Evolutionary conservation across 1,284 basidiomycete genomes (phyloP), one percentile per base, ranked within the genome.

Genomic region (Cryptococcus sp.): DNA sequence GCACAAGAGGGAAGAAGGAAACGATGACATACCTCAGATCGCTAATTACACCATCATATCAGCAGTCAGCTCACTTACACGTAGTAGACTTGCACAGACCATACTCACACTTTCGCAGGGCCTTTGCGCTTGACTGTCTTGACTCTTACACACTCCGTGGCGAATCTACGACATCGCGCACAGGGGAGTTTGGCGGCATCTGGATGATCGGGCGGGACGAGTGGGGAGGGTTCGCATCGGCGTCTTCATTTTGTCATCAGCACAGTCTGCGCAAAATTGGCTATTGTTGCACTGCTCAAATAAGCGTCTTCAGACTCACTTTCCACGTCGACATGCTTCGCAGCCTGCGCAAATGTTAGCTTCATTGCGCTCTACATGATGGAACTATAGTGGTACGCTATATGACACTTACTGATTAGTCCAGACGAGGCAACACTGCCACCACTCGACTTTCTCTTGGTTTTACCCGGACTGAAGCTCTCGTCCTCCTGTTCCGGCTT

Each of bases 121-220:
- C 74, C 74, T 59, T 76, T 76, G 19, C 70, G 54, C 16, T 67
- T 61, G 1, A 63, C 57, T 1, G 72, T 68, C 22, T 67, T 66
- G 53, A 74, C 64, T n/a, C 74, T 59, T 1, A 72, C 62, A 48
- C 74, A 76, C 16, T 76, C 72, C 7, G 70, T 67, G 0, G 73
- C 73, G 48, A 76, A 76, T 1, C 74, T 61, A 3, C 74, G 60
- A 49, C 74, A 76, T 35, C 74, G 54, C 3, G 73, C 74, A 54
- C 74, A 76, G 1, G 74, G 74, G 4, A 75, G 64, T 47, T 69
- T 74, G n/a, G 70, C 70, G 6, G 65, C 69, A 45, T 75, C 73
- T 0, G 73, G 74, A 53, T 76, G 73, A 46, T 69, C 65, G 1
- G 70, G 62, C 1, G 73, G 68, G 3, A 76, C 73, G 4, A 76